A percentile compares a stretch with the other conserved stretches of the same genome.
These are phyloP conservation scores for Tetrapyrgos nigripes DNA, from an alignment of 1,284 basidiomycete genomes.

Conservation along the genomic window DNA sequence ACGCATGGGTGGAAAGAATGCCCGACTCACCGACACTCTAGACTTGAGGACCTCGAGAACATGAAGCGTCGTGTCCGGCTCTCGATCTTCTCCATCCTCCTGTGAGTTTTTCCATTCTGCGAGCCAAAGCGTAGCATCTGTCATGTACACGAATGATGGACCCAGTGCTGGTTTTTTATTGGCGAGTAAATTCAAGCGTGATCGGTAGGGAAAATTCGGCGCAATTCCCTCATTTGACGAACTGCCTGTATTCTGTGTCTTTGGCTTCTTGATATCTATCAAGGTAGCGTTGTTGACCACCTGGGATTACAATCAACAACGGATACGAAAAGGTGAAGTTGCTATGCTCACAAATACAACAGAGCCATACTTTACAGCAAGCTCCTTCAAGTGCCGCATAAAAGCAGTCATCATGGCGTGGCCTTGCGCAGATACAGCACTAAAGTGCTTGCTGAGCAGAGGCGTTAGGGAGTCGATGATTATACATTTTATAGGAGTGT, in stretches of 20 bases:
- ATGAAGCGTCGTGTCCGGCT: constrained; percentile 30
- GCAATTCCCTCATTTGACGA: constrained; percentile 34
- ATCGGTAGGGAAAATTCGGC: constrained; percentile 36
- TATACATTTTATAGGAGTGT: constrained; percentile 43
- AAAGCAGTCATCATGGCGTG: constrained; percentile 78
- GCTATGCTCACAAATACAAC: constrained; percentile 56
- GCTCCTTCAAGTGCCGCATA: constrained; percentile 65
- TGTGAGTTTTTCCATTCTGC: constrained; percentile 29
- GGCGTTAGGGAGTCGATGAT: constrained; percentile 73
- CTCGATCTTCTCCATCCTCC: constrained; percentile 8
- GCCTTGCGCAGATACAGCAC: constrained; percentile 71
- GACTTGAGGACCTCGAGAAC: constrained; percentile 51
- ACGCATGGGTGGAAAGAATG: neutral
- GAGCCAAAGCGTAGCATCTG: constrained; percentile 77
- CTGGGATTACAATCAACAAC: constrained; percentile 29
- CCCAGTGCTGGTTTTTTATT: constrained; percentile 74
- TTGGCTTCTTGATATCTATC: constrained; percentile 20
- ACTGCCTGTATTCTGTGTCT: constrained; percentile 41
- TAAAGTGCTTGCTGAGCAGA: constrained; percentile 71
- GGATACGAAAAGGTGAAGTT: neutral
- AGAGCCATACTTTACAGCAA: constrained; percentile 52
- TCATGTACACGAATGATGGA: constrained; percentile 73
- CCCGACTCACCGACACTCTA: constrained; percentile 49
- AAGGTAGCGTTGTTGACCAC: constrained; percentile 52
- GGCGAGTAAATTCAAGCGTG: constrained; percentile 44